Percentiles rank a stretch among this genome's conserved stretches.
Evolutionary conservation across 371 early-diverging fungal genomes (phyloP).

Genomic region (Apophysomyces trapeziformis): DNA sequence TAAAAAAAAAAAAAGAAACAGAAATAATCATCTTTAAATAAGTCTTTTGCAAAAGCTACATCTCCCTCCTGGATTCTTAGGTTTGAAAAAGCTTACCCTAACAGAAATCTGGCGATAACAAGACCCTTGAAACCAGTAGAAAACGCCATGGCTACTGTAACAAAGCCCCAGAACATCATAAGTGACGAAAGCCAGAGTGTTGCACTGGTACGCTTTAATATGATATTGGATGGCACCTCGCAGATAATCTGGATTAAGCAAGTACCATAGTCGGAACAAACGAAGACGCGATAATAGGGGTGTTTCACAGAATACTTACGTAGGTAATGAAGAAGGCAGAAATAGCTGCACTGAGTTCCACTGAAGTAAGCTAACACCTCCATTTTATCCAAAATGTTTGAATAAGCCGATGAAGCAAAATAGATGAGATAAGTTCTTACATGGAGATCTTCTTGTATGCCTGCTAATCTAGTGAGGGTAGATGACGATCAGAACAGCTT

Average conservation of each 20-base stretch:
- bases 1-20: not conserved
- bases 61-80: too few species aligned
- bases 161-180: conserved; percentile 50
- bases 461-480: conserved; percentile 18
- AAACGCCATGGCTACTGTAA: conserved; percentile 31
- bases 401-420: not conserved
- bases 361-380: conserved; percentile 24
- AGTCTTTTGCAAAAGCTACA: too few species aligned
- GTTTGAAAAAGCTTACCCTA: conserved; percentile 26
- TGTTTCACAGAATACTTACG: conserved; percentile 22
- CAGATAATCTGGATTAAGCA: conserved; percentile 35
- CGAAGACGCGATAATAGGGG: not conserved
- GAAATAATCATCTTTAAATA: not conserved
- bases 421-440: conserved; percentile 2
- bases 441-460: conserved; percentile 25
- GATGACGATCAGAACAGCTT: not conserved
- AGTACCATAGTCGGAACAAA: not conserved
- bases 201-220: conserved; percentile 40
- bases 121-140: conserved; percentile 34
- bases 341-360: conserved; percentile 28
- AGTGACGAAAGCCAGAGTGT: conserved; percentile 47
- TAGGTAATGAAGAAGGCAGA: conserved; percentile 50
- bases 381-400: not conserved
- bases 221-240: conserved; percentile 49
- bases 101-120: conserved; percentile 23